These are phyloP conservation scores for Escallonia rubra DNA, from an alignment of 129 eudicot species.

Conservation along the genomic window DNA sequence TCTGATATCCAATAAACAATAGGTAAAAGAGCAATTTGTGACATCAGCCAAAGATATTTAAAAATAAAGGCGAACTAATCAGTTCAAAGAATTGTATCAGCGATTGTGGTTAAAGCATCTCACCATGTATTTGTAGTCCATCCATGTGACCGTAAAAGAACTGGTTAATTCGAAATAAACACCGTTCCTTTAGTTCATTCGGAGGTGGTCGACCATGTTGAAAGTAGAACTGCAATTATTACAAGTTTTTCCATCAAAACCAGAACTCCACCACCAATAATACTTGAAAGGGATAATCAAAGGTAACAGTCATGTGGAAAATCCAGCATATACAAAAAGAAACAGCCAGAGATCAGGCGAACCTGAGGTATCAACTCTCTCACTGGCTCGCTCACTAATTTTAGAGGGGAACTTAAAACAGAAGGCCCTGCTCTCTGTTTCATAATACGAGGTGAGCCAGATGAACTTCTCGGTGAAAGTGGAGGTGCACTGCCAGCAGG, in stretches of 20 bases:
- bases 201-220: slow-evolving; percentile 88
- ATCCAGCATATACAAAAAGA: slow-evolving; percentile 1
- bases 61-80: background rate
- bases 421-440: slow-evolving; percentile 82
- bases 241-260: slow-evolving; percentile 14
- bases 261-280: slow-evolving; percentile 3
- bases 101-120: slow-evolving; percentile 13
- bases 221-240: slow-evolving; percentile 70
- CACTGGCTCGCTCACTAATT: slow-evolving; percentile 61
- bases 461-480: slow-evolving; percentile 86
- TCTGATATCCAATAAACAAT: slow-evolving; percentile 36
- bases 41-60: background rate
- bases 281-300: background rate
- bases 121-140: slow-evolving; percentile 79
- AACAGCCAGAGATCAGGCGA: slow-evolving; percentile 11
- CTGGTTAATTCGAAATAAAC: slow-evolving; percentile 67
- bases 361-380: slow-evolving; percentile 88
- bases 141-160: slow-evolving; percentile 78
- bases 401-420: slow-evolving; percentile 65
- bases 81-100: slow-evolving; percentile 5
- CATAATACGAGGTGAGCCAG: slow-evolving; percentile 77
- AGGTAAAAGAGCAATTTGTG: slow-evolving; percentile 7
- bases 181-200: slow-evolving; percentile 76
- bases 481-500: slow-evolving; percentile 94
- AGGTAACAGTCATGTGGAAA: slow-evolving; percentile 1